Evolutionary conservation across 2,329 filamentous ascomycete species (phyloP).

Genomic region (Sarocladiaceae sp.): DNA sequence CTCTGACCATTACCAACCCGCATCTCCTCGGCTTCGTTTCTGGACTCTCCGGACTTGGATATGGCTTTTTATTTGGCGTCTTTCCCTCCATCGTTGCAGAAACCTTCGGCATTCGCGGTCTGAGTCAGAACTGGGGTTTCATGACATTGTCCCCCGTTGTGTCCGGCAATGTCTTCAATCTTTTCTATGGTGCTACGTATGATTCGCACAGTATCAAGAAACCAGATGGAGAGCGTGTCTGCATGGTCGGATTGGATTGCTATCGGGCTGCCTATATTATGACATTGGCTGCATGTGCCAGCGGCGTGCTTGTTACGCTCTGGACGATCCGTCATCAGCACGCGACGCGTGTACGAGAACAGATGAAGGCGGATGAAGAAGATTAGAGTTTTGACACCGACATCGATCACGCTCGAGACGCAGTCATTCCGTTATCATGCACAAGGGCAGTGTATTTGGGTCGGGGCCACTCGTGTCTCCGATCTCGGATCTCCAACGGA

Average conservation of each 20-base stretch:
- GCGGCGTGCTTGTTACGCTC: conserved; percentile 66
- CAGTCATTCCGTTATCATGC: no score
- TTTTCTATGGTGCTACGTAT: conserved; percentile 82
- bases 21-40: conserved; percentile 75
- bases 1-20: conserved; percentile 71
- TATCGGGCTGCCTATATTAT: conserved; percentile 78
- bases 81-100: conserved; percentile 88
- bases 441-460: no score
- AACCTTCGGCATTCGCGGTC: conserved; percentile 81
- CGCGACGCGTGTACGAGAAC: conserved; percentile 31
- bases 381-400: conserved; percentile 18
- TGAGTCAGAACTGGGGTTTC: conserved; percentile 94
- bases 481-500: no score
- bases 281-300: conserved; percentile 66
- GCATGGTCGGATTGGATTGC: conserved; percentile 72
- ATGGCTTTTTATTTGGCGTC: conserved; percentile 91
- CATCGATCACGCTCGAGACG: background rate
- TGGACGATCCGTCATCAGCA: conserved; percentile 64
- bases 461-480: no score
- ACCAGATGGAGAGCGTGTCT: conserved; percentile 66
- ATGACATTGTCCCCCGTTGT: conserved; percentile 89
- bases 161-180: conserved; percentile 87
- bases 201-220: conserved; percentile 71
- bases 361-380: conserved; percentile 33
- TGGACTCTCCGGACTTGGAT: conserved; percentile 78